Percentiles rank a stretch among this genome's conserved stretches.
phyloP scores from a whole-genome alignment of 2,329 filamentous ascomycete genomes.

The Chrysoporthe deuterocubensis region DNA sequence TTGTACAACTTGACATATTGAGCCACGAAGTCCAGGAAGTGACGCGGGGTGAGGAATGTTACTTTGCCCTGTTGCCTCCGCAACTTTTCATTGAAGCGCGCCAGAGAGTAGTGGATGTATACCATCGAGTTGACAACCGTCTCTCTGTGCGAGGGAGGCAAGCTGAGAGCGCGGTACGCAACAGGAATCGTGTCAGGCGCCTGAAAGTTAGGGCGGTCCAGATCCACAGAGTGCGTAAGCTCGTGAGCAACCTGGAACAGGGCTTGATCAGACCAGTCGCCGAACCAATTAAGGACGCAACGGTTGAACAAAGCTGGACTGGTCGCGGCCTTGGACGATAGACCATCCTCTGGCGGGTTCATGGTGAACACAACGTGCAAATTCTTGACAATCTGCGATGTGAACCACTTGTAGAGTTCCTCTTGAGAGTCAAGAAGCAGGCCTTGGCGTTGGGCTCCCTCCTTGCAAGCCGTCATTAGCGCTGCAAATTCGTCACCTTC shows the following conservation, averaged over 20 bases:
- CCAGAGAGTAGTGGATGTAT: constrained; percentile 94
- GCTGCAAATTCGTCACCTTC: constrained; percentile 98
- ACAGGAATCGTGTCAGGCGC: constrained; percentile 92
- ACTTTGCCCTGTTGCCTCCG: constrained; percentile 89
- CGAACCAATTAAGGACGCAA: constrained; percentile 99
- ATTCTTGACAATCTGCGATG: constrained; percentile 98
- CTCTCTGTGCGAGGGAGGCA: constrained; percentile 90
- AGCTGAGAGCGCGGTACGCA: constrained; percentile 80
- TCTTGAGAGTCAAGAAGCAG: constrained; percentile 95
- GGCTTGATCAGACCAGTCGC: constrained; percentile 99
- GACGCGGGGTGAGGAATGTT: constrained; percentile 92
- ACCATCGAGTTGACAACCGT: constrained; percentile 98
- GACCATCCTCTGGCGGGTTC: constrained; percentile 95
- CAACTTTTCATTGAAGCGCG: constrained; percentile 84
- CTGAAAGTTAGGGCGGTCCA: constrained; percentile 83
- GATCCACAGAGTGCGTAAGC: constrained; percentile 92
- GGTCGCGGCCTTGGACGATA: constrained; percentile 95
- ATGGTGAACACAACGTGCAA: constrained; percentile 99
- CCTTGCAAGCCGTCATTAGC: constrained; percentile 99
- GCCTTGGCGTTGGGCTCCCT: constrained; percentile 95
- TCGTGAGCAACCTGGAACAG: constrained; percentile 97
- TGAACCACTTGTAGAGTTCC: constrained; percentile 99
- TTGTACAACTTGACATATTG: constrained; percentile 98
- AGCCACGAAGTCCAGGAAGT: constrained; percentile 97
- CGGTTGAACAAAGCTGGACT: constrained; percentile 98